phyloP scores from a whole-genome alignment of 169 alveolate genomes.

The Eimeria nieschulzi region DNA sequence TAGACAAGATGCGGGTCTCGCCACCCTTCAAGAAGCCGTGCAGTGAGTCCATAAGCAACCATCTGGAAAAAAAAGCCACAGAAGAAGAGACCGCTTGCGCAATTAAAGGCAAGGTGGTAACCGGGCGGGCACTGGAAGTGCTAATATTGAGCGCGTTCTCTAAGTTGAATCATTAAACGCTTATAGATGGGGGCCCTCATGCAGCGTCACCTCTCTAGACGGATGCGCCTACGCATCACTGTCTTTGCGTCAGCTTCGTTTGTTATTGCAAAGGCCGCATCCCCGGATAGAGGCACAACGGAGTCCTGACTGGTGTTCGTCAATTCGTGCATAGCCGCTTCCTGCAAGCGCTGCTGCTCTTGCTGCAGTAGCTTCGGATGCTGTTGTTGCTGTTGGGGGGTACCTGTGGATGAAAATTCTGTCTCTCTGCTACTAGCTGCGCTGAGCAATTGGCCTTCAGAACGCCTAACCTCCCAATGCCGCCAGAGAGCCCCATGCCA shows the following conservation, averaged over 20 bases:
- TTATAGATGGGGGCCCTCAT: no score
- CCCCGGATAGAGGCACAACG: neutral
- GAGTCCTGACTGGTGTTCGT: no score
- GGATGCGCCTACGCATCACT: conserved; percentile 17
- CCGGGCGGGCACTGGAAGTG: no score
- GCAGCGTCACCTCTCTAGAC: conserved; percentile 36
- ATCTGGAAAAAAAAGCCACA: conserved; percentile 8
- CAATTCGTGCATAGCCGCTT: neutral
- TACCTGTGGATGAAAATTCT: neutral
- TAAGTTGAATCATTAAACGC: no score
- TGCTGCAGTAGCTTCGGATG: conserved; percentile 44
- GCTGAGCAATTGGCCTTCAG: conserved; percentile 1
- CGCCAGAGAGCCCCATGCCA: conserved; percentile 56
- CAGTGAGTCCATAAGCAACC: conserved; percentile 58
- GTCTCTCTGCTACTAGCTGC: conserved; percentile 13
- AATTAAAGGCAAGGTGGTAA: no score
- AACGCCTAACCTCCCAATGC: conserved; percentile 13
- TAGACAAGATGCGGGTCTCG: conserved; percentile 30
- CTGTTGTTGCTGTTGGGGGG: conserved; percentile 24
- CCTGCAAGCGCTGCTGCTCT: conserved; percentile 13
- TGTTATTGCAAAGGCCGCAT: neutral
- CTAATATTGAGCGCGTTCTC: no score
- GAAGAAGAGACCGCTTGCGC: no score
- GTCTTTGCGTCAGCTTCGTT: neutral
- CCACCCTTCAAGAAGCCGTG: conserved; percentile 62